Evolutionary conservation across 805 yeast genomes (phyloP), one percentile per base, ranked within the genome.

Genomic region (Saccharomycopsis lassenensis): DNA sequence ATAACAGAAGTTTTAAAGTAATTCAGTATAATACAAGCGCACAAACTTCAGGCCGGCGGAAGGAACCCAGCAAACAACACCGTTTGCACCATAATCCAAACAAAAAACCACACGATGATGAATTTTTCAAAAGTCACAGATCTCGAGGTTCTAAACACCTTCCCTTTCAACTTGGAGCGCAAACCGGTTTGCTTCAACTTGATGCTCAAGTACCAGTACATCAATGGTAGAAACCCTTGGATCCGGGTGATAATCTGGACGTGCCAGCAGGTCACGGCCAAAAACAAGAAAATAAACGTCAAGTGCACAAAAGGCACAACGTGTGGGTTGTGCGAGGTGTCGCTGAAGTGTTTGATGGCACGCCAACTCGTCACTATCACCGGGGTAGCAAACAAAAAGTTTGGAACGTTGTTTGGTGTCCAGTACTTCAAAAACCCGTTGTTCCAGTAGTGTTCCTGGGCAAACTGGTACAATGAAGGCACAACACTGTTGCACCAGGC

Each of bases 41-140:
- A n/a, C n/a, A n/a, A n/a, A 30, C 7, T 32, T 53, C 54, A 85
- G n/a, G 97, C 97, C 4, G 97, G 97, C 2, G 96, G 97, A 29
- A 87, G 61, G 51, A 83, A 87, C n/a, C 77, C 77, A 5, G 79
- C 83, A 58, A 73, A 87, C 34, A 87, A 58, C 1, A 72, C 68
- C 0, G 87, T 69, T 55, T 87, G 95, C 2, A 75, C 48, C 4
- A 76, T 52, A 16, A 60, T 62, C 94, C 94, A 87, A 1, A 67
- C 46, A 4, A 74, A 45, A 47, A 73, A 58, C 61, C 72, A 80
- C 5, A 57, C 47, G 1, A 71, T 51, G 52, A 69, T 66, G 16
- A 45, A 35, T 35, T 55, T 53, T 1, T 67, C 67, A 24, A 22
- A 11, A 4, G 18, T 17, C 14, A 15, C 11, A 23, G 27, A 26